Base-by-base conservation (phyloP, 2,329 filamentous ascomycete species). In the Aspergillus texensis region DNA sequence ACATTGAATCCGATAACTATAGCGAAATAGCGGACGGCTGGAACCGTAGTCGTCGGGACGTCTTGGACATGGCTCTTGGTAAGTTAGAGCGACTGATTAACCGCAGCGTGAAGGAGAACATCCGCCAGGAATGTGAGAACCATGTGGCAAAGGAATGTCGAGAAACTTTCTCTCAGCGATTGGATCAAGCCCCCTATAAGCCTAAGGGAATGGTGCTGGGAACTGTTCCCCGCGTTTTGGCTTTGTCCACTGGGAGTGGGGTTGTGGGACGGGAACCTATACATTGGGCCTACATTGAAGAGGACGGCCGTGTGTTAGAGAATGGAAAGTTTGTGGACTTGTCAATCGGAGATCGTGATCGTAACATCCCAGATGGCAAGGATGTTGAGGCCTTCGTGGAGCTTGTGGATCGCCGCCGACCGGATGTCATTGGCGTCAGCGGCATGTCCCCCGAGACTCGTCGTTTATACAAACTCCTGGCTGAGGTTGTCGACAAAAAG, bases 171-270 rank as follows among this genome's bases (percentile, higher is more conserved):
- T 91, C 90, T 50, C 90, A 91, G 77, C 91, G 93, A 75, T 87
- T 99, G 28, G 95, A 99, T 72, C 95, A 99, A 79, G 94, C 95
- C 10, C 95, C 95, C 0, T 96, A 94, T 80, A 97, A 97, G 78
- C 94, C 95, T 6, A 94, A 94, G 78, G 94, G 93, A 11, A 93
- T 97, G 87, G 86, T 93, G 24, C 83, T 96, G 45, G 95, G 95
- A 30, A 97, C 94, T 0, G 86, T 90, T 8, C 94, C 95, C 53
- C 90, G 94, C 36, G 93, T 97, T 6, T 85, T 99, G 55, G 88
- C 94, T 5, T 80, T 99, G 26, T 94, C 94, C 4, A 96, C 94
- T 70, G 95, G 95, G 60, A 89, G 89, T 77, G 92, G 91, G 16
- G 88, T 91, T 69, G 88, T 93, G 48, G 85, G 85, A 45, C 78